A percentile compares a stretch with the other conserved stretches of the same genome.
Evolutionary conservation across 2,329 filamentous ascomycete species (phyloP).

Genomic region (Ophiocordyceps camponoti-floridani): DNA sequence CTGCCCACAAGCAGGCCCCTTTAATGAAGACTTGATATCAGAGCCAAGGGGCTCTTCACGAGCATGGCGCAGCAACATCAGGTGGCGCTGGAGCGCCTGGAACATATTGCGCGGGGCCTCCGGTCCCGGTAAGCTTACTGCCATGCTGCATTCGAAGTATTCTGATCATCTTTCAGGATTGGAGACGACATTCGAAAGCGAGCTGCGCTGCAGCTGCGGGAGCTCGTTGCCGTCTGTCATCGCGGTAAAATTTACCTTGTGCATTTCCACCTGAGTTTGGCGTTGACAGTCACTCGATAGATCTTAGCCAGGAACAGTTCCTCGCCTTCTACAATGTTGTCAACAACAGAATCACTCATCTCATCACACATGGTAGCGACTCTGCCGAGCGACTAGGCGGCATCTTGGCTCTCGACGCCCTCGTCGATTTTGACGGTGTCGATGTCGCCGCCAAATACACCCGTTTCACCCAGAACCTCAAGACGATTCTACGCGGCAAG

Average conservation of each 20-base stretch:
- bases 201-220: conserved; percentile 33
- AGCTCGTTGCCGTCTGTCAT: conserved; percentile 35
- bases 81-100: conserved; percentile 36
- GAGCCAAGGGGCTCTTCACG: conserved; percentile 8
- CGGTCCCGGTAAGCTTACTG: conserved; percentile 27
- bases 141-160: not conserved
- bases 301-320: conserved; percentile 70
- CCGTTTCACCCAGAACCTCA: conserved; percentile 79
- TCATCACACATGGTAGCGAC: conserved; percentile 76
- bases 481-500: conserved; percentile 73
- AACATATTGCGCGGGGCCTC: conserved; percentile 34
- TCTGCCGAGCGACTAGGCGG: conserved; percentile 80
- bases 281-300: conserved; percentile 20
- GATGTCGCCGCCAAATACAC: conserved; percentile 89
- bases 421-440: conserved; percentile 93
- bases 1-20: not conserved
- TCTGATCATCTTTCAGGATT: conserved; percentile 10
- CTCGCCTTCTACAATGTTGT: conserved; percentile 35
- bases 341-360: conserved; percentile 36
- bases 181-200: conserved; percentile 33
- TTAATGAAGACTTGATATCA: conserved; percentile 12
- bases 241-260: conserved; percentile 24
- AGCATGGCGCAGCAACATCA: conserved; percentile 28
- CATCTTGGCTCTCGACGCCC: conserved; percentile 75
- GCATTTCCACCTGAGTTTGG: not conserved